Conservation (phyloP, 345 rosid species). For the Boechera retrofracta region DNA sequence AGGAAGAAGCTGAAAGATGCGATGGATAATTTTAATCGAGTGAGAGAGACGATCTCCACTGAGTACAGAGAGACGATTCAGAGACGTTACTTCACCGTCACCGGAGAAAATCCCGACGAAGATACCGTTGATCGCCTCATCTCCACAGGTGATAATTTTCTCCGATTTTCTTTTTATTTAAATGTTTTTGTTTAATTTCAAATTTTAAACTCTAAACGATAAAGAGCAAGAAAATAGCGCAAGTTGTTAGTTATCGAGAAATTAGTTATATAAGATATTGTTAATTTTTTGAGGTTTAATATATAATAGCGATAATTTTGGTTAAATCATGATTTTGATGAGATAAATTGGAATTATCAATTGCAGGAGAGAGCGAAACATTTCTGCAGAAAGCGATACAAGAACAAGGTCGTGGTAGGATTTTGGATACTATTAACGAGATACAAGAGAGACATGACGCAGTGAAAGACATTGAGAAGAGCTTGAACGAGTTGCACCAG, state of each 20-base stretch:
- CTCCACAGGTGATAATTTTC: constrained; percentile 67
- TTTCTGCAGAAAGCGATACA: constrained; percentile 88
- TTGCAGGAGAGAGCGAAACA: constrained; percentile 84
- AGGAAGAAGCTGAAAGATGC: constrained; percentile 88
- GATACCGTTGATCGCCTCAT: constrained; percentile 75
- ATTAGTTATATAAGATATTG: neutral
- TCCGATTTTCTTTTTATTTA: neutral
- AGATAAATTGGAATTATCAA: neutral
- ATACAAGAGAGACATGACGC: constrained; percentile 94
- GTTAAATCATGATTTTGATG: neutral
- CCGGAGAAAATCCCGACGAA: constrained; percentile 92
- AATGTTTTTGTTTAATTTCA: neutral
- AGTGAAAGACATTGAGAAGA: constrained; percentile 75
- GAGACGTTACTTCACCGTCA: constrained; percentile 86
- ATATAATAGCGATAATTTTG: neutral
- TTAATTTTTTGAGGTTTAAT: neutral
- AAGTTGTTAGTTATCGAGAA: constrained; percentile 10
- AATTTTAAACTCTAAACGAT: constrained; percentile 8
- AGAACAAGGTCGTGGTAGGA: constrained; percentile 84
- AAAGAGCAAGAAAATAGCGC: neutral
- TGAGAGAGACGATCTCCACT: constrained; percentile 71
- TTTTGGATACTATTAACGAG: constrained; percentile 74
- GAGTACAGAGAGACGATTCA: constrained; percentile 90
- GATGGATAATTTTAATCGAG: constrained; percentile 70
- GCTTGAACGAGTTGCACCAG: constrained; percentile 82